Conservation (phyloP, 2,329 filamentous ascomycete genomes). For the Alternaria sp. region DNA sequence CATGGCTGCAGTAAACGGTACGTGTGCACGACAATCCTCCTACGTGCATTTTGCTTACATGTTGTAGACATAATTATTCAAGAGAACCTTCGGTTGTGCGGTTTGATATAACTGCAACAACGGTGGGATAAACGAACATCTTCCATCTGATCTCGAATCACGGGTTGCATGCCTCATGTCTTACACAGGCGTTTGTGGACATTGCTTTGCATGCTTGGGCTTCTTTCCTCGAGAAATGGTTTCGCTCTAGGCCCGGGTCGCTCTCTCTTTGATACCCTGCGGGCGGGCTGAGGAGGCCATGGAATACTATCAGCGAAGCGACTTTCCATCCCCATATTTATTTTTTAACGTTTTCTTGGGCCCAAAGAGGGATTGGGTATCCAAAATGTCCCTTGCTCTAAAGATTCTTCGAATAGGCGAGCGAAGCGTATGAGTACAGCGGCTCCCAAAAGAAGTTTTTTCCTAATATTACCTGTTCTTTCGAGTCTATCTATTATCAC, state of each 20-base stretch:
- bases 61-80: slow-evolving; percentile 96
- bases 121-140: slow-evolving; percentile 39
- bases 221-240: slow-evolving; percentile 42
- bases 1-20: slow-evolving; percentile 99
- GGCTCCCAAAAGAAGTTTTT: slow-evolving; percentile 27
- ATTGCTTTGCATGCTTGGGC: slow-evolving; percentile 35
- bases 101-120: slow-evolving; percentile 77
- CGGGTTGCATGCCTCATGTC: slow-evolving; percentile 50
- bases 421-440: slow-evolving; percentile 12
- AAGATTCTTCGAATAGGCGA: slow-evolving; percentile 9
- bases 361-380: slow-evolving; percentile 24
- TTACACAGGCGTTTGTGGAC: slow-evolving; percentile 51
- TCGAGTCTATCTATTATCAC: slow-evolving; percentile 12
- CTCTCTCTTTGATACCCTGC: slow-evolving; percentile 50
- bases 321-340: slow-evolving; percentile 24
- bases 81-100: slow-evolving; percentile 96
- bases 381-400: slow-evolving; percentile 16
- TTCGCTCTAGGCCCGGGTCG: slow-evolving; percentile 40
- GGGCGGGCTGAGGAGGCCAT: slow-evolving; percentile 31
- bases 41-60: slow-evolving; percentile 54
- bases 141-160: slow-evolving; percentile 45
- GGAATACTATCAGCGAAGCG: slow-evolving; percentile 34
- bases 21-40: slow-evolving; percentile 39
- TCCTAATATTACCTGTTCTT: slow-evolving; percentile 28
- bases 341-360: slow-evolving; percentile 15